Conservation (phyloP, 371 early-diverging fungal genomes). For the Capillidium rhysosporum region DNA sequence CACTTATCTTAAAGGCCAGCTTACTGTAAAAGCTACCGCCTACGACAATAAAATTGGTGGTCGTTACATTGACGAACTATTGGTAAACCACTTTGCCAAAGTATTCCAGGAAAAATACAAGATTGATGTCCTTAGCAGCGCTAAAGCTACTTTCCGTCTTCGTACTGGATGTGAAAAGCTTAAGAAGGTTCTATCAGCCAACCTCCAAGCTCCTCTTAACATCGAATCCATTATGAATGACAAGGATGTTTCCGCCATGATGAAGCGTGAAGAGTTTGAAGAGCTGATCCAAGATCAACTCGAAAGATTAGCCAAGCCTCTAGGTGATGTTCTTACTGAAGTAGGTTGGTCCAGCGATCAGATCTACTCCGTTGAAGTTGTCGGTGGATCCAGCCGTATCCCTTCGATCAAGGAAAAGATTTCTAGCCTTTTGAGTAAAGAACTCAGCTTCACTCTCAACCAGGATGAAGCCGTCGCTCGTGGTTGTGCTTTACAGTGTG, state of each 20-base stretch:
- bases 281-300: conserved; percentile 54
- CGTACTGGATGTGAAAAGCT: conserved; percentile 81
- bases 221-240: conserved; percentile 92
- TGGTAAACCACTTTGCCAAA: conserved; percentile 73
- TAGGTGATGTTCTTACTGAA: conserved; percentile 56
- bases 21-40: conserved; percentile 73
- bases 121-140: conserved; percentile 71
- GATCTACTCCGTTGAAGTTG: conserved; percentile 78
- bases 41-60: conserved; percentile 89
- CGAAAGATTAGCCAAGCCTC: conserved; percentile 44
- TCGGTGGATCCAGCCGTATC: conserved; percentile 88
- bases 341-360: conserved; percentile 58
- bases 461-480: conserved; percentile 93
- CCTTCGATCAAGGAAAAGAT: conserved; percentile 81
- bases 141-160: conserved; percentile 82
- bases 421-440: conserved; percentile 60
- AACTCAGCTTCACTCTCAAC: conserved; percentile 83
- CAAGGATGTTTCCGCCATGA: conserved; percentile 66
- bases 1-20: conserved; percentile 84
- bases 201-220: conserved; percentile 72
- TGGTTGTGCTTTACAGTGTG: conserved; percentile 93
- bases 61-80: conserved; percentile 81
- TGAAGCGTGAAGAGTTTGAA: conserved; percentile 69
- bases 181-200: conserved; percentile 92
- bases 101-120: conserved; percentile 74